Evolutionary conservation across 2,329 filamentous ascomycete species (phyloP), one percentile per base, ranked within the genome.

Genomic region (Fusarium bulbicola): DNA sequence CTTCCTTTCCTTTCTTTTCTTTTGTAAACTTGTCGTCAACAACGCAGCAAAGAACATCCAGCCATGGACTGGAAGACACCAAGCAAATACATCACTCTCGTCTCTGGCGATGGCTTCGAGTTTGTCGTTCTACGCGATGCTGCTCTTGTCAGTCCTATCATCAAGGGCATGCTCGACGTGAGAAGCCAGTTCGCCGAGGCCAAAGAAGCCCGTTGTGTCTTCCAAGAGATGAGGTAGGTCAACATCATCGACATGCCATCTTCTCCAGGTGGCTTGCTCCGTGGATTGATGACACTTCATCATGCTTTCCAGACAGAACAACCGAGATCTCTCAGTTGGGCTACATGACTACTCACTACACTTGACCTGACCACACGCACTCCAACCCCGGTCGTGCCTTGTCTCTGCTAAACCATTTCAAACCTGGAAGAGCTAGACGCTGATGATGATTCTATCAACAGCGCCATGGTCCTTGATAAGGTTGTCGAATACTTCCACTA

Each of bases 401-500:
- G 64, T 52, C 45, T 65, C 42, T 63, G 66, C 64, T 70, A 60
- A 63, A 47, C 53, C 52, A 60, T 63, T 24, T 52, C 26, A 59
- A 37, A 39, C 52, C 43, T 66, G 40, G 39, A 59, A 71, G 53
- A 76, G 60, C 54, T 60, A 68, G 68, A 74, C 68, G 73, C 78
- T 75, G 74, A 77, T 73, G 68, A 68, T 76, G 62, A 49, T 70
- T 54, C 24, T 63, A 72, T 68, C 63, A 74, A 69, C 80, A 95
- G 92, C 82, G 92, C 90, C 72, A 85, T 92, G 59, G 89, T 95
- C 11, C 89, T 95, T 6, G 93, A 95, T 80, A 94, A 94, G 80
- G 91, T 95, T 37, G 92, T 91, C 81, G 92, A 95, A 82, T 95
- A 95, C 82, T 91, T 95, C 70, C 93, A 94, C 80, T 95, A 95